phyloP scores from a whole-genome alignment of 2,329 filamentous ascomycete species.

The Dryadomyces quercus-mongolicae region DNA sequence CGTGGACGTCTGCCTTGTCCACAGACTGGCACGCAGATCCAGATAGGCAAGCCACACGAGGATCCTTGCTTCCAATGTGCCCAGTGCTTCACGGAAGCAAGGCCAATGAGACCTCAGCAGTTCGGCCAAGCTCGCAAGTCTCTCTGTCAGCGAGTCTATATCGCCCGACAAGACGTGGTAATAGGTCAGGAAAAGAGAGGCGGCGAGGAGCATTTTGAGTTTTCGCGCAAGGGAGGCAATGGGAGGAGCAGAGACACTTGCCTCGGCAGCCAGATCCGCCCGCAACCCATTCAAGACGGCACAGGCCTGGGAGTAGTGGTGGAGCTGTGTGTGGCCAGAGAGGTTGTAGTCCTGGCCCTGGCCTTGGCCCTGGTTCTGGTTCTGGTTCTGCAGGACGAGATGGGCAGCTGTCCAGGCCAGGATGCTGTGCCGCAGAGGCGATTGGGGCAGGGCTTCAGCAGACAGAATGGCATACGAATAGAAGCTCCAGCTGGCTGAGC shows the following conservation, averaged over 20 bases:
- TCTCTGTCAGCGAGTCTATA: not conserved
- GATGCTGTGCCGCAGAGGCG: conserved; percentile 7
- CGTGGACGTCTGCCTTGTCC: not conserved
- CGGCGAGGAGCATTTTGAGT: conserved; percentile 5
- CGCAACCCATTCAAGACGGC: not conserved
- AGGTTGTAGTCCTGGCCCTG: no score
- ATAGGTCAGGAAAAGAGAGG: conserved; percentile 4
- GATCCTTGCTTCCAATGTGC: conserved; percentile 5
- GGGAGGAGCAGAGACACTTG: not conserved
- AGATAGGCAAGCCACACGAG: conserved; percentile 8
- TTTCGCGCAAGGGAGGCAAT: no score
- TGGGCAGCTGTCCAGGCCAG: conserved; percentile 9
- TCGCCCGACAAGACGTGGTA: conserved; percentile 7
- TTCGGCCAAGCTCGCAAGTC: not conserved
- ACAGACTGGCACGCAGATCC: conserved; percentile 2
- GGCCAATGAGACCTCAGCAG: conserved; percentile 5
- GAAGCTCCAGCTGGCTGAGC: conserved; percentile 7
- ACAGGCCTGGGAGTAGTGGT: conserved; percentile 6
- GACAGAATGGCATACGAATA: conserved; percentile 9
- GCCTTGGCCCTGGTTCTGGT: no score
- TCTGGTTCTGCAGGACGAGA: conserved; percentile 2
- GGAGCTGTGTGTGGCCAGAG: conserved; percentile 1
- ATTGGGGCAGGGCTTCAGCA: conserved; percentile 6
- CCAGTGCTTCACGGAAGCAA: conserved; percentile 1
- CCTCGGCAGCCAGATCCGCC: not conserved